Percentiles rank a stretch among this genome's conserved stretches.
Evolutionary conservation across 805 yeast species (phyloP).

Genomic region (Metschnikowia henanensis): DNA sequence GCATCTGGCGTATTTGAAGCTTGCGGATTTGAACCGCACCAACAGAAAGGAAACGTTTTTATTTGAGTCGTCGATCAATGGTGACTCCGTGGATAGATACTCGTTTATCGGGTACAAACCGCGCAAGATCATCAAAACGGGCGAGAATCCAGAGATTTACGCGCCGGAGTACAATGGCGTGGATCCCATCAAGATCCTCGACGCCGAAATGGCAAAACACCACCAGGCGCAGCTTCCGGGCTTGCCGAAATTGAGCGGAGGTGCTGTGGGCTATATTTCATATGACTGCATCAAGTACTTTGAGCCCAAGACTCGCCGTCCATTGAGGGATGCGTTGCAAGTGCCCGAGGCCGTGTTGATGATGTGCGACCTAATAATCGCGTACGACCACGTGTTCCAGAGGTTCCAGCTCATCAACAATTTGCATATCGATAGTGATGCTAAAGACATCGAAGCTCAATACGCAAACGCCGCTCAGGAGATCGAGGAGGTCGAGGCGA

Average conservation of each 20-base stretch:
- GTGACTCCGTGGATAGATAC: conserved; percentile 86
- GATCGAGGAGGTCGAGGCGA: conserved; percentile 55
- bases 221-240: conserved; percentile 80
- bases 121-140: conserved; percentile 78
- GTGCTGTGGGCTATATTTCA: conserved; percentile 94
- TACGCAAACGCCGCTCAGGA: conserved; percentile 54
- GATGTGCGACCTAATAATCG: conserved; percentile 88
- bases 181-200: conserved; percentile 79
- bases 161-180: conserved; percentile 43
- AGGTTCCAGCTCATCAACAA: conserved; percentile 90
- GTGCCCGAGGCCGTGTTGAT: conserved; percentile 92
- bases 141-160: conserved; percentile 49
- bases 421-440: conserved; percentile 44
- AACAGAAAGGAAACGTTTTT: conserved; percentile 69
- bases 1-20: conserved; percentile 83
- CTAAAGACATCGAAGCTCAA: conserved; percentile 36
- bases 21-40: conserved; percentile 60
- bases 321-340: conserved; percentile 72
- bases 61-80: conserved; percentile 86
- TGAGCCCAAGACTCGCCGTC: conserved; percentile 84
- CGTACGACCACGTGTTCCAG: conserved; percentile 92
- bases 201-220: conserved; percentile 64
- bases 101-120: conserved; percentile 91
- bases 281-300: conserved; percentile 97
- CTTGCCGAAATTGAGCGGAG: conserved; percentile 83